phyloP scores from a whole-genome alignment of 2,329 filamentous ascomycete species.

The Colletotrichum salicis region DNA sequence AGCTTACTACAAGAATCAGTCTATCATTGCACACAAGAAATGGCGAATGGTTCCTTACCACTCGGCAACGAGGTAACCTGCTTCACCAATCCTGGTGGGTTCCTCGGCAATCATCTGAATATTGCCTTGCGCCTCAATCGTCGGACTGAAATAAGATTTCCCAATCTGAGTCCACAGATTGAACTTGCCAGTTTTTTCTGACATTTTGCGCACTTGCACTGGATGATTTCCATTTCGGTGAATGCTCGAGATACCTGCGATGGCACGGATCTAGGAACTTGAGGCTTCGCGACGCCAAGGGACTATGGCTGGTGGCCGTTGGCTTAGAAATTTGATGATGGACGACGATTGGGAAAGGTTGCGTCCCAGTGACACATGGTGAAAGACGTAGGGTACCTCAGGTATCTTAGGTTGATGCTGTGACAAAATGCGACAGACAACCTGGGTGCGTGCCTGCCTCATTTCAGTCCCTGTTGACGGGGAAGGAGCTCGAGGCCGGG shows the following conservation, averaged over 20 bases:
- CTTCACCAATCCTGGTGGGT: constrained; percentile 43
- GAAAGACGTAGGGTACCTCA: not conserved
- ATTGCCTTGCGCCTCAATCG: constrained; percentile 40
- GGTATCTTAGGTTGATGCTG: not conserved
- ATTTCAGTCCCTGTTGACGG: not conserved
- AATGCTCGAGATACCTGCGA: too few species aligned
- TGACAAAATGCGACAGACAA: not conserved
- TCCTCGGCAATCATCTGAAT: constrained; percentile 41
- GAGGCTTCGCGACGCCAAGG: not conserved
- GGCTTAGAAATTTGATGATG: not conserved
- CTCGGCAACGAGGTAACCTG: constrained; percentile 48
- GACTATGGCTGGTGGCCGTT: too few species aligned
- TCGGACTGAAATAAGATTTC: constrained; percentile 52
- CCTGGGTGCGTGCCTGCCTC: not conserved
- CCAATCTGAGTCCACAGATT: constrained; percentile 55
- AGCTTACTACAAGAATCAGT: constrained; percentile 44
- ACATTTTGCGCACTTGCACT: constrained; percentile 49
- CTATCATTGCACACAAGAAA: not conserved
- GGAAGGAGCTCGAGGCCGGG: not conserved
- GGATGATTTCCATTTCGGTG: constrained; percentile 47
- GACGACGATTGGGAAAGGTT: not conserved
- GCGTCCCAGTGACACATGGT: not conserved
- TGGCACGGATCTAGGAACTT: not conserved
- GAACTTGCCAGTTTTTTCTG: constrained; percentile 42
- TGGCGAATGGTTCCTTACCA: constrained; percentile 41